Evolutionary conservation across 305 asterid species (phyloP), one percentile per base, ranked within the genome.

Genomic region (Fraxinus platypoda): DNA sequence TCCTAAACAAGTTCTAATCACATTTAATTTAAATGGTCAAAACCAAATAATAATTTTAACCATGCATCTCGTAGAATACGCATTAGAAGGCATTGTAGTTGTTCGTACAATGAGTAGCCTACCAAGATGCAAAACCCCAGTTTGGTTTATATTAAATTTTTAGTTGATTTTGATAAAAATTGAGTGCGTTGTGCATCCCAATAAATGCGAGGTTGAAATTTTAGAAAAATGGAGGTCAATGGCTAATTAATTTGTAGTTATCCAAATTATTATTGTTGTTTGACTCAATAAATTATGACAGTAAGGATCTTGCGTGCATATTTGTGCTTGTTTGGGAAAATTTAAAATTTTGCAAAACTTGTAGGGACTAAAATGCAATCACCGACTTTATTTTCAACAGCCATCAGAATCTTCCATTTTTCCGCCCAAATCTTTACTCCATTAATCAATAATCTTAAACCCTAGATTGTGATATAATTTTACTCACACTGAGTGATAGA

Each of bases 351-450:
- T 7, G 0, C 30, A 3, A 59, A 59, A 59, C 30, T 19, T 19
- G 28, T 7, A 8, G 70, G 70, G 70, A 59, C 70, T 21, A 59
- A 59, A 21, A 7, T 59, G 21, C 75, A 70, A 30, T 13, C 75
- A 70, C 38, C 75, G 35, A 70, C n/a, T 28, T 64, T 23, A 25
- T 30, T 70, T 70, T 9, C 31, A 64, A 11, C 73, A 3, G 73
- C 34, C 31, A 64, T 23, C 75, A 28, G 37, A 68, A 28, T 28
- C 37, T 13, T 9, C 74, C 38, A 28, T 11, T 70, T 66, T 30
- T 70, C 75, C 75, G 75, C 75, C 75, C 75, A 26, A 70, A 26
- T 70, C 75, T 26, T 64, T 70, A 28, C 38, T 70, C 23, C 38
- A 30, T 30, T 30, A 3, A 70, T 68, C 38, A 70, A 70, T 28